These are phyloP conservation scores for Eucommia ulmoides DNA, from an alignment of 257 asterid genomes.

Conservation along the genomic window DNA sequence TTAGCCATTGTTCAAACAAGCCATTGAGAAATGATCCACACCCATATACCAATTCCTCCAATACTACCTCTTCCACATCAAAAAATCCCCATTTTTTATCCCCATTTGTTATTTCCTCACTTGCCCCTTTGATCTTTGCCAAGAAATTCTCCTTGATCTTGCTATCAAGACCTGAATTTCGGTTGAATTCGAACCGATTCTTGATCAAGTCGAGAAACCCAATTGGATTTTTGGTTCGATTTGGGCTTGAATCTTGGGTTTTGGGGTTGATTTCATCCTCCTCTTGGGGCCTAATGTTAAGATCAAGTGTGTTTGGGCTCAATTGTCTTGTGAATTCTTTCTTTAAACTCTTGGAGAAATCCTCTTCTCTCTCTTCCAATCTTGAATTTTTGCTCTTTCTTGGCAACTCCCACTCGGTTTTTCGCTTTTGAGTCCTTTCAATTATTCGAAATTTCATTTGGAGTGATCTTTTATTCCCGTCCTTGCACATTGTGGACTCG, in stretches of 20 bases:
- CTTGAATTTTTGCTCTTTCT: conserved; percentile 24
- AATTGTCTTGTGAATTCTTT: conserved; percentile 16
- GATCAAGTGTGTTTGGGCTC: conserved; percentile 45
- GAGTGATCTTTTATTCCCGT: conserved; percentile 12
- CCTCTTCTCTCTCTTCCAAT: conserved; percentile 20
- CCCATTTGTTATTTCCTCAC: conserved; percentile 13
- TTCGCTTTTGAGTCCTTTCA: conserved; percentile 36
- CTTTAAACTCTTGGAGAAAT: conserved; percentile 11
- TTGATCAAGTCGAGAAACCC: conserved; percentile 31
- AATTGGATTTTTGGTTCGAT: conserved; percentile 14
- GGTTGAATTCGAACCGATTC: conserved; percentile 24
- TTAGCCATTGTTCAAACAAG: conserved; percentile 56
- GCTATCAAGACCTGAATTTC: conserved; percentile 17
- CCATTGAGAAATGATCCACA: conserved; percentile 30
- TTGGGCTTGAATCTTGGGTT: conserved; percentile 10
- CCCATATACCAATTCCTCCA: conserved; percentile 31
- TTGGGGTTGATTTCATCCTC: conserved; percentile 20
- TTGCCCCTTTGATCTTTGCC: conserved; percentile 22
- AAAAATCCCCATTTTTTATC: conserved; percentile 12
- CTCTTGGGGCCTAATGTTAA: conserved; percentile 48
- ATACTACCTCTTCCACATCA: conserved; percentile 29
- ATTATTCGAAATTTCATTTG: conserved; percentile 33
- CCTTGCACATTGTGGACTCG: conserved; percentile 8
- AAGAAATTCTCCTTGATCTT: conserved; percentile 29
- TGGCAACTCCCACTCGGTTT: conserved; percentile 32